A percentile compares a stretch with the other conserved stretches of the same genome.
Evolutionary conservation across 2,329 filamentous ascomycete genomes (phyloP).

Genomic region (Fusarium sp.): DNA sequence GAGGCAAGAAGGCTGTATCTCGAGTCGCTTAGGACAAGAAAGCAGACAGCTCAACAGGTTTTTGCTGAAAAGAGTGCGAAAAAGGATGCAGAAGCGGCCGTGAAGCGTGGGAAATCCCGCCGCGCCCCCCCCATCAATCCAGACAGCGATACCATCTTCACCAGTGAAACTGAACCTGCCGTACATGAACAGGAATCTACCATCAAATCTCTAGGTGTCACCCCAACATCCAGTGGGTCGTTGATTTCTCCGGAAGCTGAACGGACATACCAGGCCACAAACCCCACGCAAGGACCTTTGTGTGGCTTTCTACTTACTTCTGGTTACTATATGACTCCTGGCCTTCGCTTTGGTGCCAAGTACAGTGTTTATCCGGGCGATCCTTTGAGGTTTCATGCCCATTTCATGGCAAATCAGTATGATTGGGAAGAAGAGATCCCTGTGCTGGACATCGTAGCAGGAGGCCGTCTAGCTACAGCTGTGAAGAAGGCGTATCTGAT

Average conservation of each 20-base stretch:
- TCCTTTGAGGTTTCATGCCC: slow-evolving; percentile 92
- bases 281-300: slow-evolving; percentile 63
- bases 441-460: slow-evolving; percentile 85
- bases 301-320: slow-evolving; percentile 83
- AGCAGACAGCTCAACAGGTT: slow-evolving; percentile 56
- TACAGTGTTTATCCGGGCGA: slow-evolving; percentile 97
- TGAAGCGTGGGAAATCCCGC: slow-evolving; percentile 32
- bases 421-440: slow-evolving; percentile 90
- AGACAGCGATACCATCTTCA: slow-evolving; percentile 31
- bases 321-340: slow-evolving; percentile 90
- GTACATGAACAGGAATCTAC: slow-evolving; percentile 24
- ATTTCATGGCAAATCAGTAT: slow-evolving; percentile 87
- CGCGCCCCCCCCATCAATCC: slow-evolving; percentile 9
- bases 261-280: slow-evolving; percentile 14
- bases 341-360: slow-evolving; percentile 92
- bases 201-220: slow-evolving; percentile 49
- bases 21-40: slow-evolving; percentile 63
- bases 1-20: slow-evolving; percentile 73
- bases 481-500: slow-evolving; percentile 97
- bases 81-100: slow-evolving; percentile 49
- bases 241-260: slow-evolving; percentile 44
- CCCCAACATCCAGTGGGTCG: slow-evolving; percentile 53
- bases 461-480: slow-evolving; percentile 88
- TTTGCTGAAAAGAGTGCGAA: slow-evolving; percentile 56
- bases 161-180: slow-evolving; percentile 37